Evolutionary conservation across 176 grass and related monocot genomes (phyloP).

Genomic region (Oryza glaberrima): DNA sequence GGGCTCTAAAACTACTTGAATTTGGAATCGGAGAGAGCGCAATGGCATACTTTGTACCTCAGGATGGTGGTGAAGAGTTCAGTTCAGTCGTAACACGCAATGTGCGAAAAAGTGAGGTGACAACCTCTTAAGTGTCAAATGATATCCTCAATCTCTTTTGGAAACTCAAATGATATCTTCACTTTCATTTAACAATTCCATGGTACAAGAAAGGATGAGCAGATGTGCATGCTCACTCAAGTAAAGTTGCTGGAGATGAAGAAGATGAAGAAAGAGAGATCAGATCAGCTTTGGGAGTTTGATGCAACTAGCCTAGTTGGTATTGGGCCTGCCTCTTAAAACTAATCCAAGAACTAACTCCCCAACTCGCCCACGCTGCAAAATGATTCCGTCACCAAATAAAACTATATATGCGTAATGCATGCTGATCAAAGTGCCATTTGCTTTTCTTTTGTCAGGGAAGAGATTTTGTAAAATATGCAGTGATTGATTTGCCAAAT

Average conservation of each 20-base stretch:
- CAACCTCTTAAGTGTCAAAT: background rate
- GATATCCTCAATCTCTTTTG: slow-evolving; percentile 44
- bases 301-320: slow-evolving; percentile 49
- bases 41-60: background rate
- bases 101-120: background rate
- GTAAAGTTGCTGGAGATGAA: slow-evolving; percentile 45
- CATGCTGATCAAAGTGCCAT: slow-evolving; percentile 28
- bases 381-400: slow-evolving; percentile 46
- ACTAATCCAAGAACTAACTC: slow-evolving; percentile 49
- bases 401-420: slow-evolving; percentile 19
- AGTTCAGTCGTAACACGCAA: slow-evolving; percentile 26
- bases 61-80: background rate
- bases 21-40: no score
- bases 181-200: slow-evolving; percentile 26
- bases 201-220: slow-evolving; percentile 35
- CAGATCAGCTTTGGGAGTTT: slow-evolving; percentile 31
- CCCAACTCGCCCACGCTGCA: slow-evolving; percentile 37
- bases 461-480: slow-evolving; percentile 27
- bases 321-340: slow-evolving; percentile 50
- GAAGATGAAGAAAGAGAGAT: slow-evolving; percentile 15
- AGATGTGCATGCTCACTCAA: slow-evolving; percentile 44
- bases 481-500: slow-evolving; percentile 44
- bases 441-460: slow-evolving; percentile 39
- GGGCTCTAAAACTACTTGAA: no score
- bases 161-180: slow-evolving; percentile 1